phyloP scores from a whole-genome alignment of 495 filamentous ascomycete genomes.

The Penicillium lividum region DNA sequence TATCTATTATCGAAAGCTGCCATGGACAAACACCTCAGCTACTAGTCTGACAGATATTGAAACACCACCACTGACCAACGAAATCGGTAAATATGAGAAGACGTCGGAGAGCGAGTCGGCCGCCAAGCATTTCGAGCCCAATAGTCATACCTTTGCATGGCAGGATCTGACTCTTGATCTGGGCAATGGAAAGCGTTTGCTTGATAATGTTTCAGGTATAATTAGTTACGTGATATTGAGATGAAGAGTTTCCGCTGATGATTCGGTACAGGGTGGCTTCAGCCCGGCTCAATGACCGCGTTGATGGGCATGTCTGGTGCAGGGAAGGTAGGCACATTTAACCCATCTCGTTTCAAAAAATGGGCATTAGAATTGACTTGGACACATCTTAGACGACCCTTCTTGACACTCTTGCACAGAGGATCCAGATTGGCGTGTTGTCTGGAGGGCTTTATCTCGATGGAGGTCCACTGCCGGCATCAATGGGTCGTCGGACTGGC shows the following conservation, averaged over 20 bases:
- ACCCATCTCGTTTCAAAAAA: neutral
- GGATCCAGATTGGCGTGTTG: slow-evolving; percentile 27
- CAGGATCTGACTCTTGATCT: neutral
- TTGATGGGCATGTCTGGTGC: slow-evolving; percentile 73
- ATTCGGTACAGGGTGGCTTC: neutral
- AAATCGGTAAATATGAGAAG: neutral
- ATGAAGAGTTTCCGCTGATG: neutral
- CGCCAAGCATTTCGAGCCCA: neutral
- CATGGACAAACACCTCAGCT: neutral
- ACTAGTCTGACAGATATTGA: neutral
- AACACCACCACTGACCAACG: neutral
- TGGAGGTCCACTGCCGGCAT: slow-evolving; percentile 26
- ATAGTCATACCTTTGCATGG: slow-evolving; percentile 1
- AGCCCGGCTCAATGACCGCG: slow-evolving; percentile 32
- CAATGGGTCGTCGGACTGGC: slow-evolving; percentile 58
- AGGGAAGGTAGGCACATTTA: slow-evolving; percentile 39
- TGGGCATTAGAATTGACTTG: neutral
- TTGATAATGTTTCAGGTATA: neutral
- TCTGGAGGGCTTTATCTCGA: slow-evolving; percentile 33
- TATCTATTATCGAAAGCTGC: slow-evolving; percentile 23
- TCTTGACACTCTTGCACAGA: slow-evolving; percentile 45
- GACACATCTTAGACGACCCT: slow-evolving; percentile 50
- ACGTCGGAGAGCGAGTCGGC: neutral
- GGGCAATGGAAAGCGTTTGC: neutral
- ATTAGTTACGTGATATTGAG: neutral